Conservation (phyloP, 2,329 filamentous ascomycete species). For the Pezicula rhizophila region DNA sequence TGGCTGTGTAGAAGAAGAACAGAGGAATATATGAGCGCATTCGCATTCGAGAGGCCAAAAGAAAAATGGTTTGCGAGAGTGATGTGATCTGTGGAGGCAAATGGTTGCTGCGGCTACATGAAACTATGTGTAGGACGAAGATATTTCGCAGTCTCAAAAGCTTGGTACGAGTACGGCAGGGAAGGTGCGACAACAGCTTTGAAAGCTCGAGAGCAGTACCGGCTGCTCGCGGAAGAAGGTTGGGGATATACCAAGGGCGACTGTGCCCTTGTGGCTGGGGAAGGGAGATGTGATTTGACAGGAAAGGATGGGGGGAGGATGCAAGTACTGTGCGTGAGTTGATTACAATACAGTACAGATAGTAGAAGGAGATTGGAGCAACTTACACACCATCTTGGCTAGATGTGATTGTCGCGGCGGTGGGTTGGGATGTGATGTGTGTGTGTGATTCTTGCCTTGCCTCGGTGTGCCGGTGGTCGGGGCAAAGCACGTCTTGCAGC, state of each 20-base stretch:
- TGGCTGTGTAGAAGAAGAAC: slow-evolving; percentile 9
- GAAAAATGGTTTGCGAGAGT: slow-evolving; percentile 4
- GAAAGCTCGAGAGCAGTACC: background rate
- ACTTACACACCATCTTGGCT: slow-evolving; percentile 24
- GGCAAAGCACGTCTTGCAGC: no score
- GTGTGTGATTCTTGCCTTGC: background rate
- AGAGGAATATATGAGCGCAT: background rate
- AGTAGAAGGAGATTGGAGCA: background rate
- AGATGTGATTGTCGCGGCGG: slow-evolving; percentile 1
- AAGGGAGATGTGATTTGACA: slow-evolving; percentile 1
- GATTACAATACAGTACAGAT: background rate
- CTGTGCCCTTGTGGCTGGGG: background rate
- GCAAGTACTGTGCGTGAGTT: background rate
- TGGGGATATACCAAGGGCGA: background rate
- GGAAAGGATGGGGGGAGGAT: background rate
- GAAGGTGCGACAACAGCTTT: background rate
- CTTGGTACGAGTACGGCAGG: no score
- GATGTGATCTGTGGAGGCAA: slow-evolving; percentile 3
- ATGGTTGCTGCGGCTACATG: background rate
- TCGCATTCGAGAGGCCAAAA: background rate
- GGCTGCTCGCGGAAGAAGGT: background rate
- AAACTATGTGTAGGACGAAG: no score
- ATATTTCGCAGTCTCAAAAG: no score
- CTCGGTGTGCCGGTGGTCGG: background rate
- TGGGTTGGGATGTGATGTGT: background rate